A percentile compares a stretch with the other conserved stretches of the same genome.
Evolutionary conservation across 31 red algal species (phyloP).

Genomic region (Bonnemaisonia californica): DNA sequence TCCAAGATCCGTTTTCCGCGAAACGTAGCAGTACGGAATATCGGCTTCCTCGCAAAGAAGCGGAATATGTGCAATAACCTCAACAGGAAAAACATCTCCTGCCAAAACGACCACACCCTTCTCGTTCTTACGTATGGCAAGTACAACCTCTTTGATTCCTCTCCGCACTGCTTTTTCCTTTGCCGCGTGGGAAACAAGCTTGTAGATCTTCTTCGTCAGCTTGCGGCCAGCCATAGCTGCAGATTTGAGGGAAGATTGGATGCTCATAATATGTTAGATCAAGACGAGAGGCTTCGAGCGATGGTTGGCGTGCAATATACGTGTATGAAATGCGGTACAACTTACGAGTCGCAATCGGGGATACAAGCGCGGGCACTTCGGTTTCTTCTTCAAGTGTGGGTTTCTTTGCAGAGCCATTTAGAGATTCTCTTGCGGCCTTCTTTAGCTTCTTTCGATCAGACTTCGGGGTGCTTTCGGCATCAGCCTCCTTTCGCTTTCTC

Average conservation of each 20-base stretch:
- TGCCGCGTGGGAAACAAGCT: slow-evolving; percentile 74
- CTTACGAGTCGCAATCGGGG: slow-evolving; percentile 75
- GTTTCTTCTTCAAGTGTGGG: neutral
- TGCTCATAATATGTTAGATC: too few relatives aligned
- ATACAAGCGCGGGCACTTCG: slow-evolving; percentile 28
- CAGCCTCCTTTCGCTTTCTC: neutral
- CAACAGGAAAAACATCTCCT: slow-evolving; percentile 94
- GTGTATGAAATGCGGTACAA: slow-evolving; percentile 6
- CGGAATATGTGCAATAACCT: slow-evolving; percentile 93
- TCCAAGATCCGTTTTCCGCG: slow-evolving; percentile 78
- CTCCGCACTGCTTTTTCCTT: slow-evolving; percentile 78
- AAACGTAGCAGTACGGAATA: slow-evolving; percentile 92
- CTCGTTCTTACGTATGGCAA: slow-evolving; percentile 74
- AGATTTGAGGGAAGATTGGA: too few relatives aligned
- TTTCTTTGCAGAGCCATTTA: neutral
- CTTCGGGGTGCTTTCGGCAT: neutral
- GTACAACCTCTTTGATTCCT: slow-evolving; percentile 95
- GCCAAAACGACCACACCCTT: slow-evolving; percentile 87
- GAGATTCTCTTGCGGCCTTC: neutral
- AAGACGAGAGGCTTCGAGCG: neutral
- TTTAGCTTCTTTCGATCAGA: neutral
- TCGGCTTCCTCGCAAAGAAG: slow-evolving; percentile 89
- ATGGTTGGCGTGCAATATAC: neutral
- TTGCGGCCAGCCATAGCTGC: slow-evolving; percentile 84
- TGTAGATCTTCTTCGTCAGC: slow-evolving; percentile 83